phyloP scores from a whole-genome alignment of 2,329 filamentous ascomycete genomes.

The Fusarium nygamai region DNA sequence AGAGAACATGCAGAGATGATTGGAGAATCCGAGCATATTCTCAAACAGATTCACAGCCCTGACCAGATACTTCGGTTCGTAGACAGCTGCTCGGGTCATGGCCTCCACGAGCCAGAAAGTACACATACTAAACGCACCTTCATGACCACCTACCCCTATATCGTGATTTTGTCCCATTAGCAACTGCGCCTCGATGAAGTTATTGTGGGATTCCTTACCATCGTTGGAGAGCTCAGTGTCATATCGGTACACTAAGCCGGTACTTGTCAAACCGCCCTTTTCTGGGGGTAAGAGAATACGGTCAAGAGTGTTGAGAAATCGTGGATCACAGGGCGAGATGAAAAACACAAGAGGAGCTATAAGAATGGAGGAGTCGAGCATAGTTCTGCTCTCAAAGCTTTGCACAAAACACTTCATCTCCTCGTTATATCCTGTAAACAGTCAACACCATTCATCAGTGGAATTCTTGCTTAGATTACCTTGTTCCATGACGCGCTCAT shows the following conservation, averaged over 20 bases:
- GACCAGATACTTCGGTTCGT: slow-evolving; percentile 71
- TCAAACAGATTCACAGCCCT: slow-evolving; percentile 77
- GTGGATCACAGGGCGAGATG: slow-evolving; percentile 79
- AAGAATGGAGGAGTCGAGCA: slow-evolving; percentile 78
- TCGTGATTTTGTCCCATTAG: slow-evolving; percentile 4
- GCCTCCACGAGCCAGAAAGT: slow-evolving; percentile 87
- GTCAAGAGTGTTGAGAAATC: slow-evolving; percentile 78
- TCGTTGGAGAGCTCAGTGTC: slow-evolving; percentile 75
- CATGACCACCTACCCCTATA: slow-evolving; percentile 75
- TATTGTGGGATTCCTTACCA: slow-evolving; percentile 57
- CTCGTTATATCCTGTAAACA: slow-evolving; percentile 69
- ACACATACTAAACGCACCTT: slow-evolving; percentile 84
- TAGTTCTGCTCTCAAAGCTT: slow-evolving; percentile 76
- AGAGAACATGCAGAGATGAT: slow-evolving; percentile 81
- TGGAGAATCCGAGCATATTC: slow-evolving; percentile 80
- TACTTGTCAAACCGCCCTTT: slow-evolving; percentile 78
- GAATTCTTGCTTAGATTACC: slow-evolving; percentile 46
- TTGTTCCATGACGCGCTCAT: slow-evolving; percentile 81
- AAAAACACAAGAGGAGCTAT: slow-evolving; percentile 85
- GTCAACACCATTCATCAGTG: background rate
- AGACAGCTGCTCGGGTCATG: slow-evolving; percentile 73
- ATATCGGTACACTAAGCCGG: slow-evolving; percentile 80
- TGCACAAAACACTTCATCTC: slow-evolving; percentile 77
- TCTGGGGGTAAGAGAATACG: slow-evolving; percentile 77
- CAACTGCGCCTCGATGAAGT: background rate